Evolutionary conservation across 179 eudicot species (phyloP), one percentile per base, ranked within the genome.

Genomic region (Beta corolliflora): DNA sequence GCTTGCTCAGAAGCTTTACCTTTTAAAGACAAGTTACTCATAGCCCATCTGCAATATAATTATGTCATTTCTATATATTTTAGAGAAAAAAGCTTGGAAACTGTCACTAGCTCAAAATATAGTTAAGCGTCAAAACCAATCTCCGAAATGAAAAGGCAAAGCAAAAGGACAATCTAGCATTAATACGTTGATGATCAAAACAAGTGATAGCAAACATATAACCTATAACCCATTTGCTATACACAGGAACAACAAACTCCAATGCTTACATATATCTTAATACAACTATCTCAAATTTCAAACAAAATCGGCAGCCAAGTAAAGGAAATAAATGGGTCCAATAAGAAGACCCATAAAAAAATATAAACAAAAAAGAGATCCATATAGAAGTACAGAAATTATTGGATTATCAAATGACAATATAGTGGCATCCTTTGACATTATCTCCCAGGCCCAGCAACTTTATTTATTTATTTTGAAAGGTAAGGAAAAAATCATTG

Each of bases 11-110:
- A 87, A 83, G 90, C 80, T 90, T 94, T 96, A 76, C 93, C 94
- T 87, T 92, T 92, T 36, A 88, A 79, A 25, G 98, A 82, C 87
- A 96, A 85, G 81, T 97, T 94, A 86, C 98, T 96, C 97, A 96
- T 96, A 71, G 98, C 99, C 99, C 99, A 96, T 83, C 99, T 96
- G 97, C 87, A 84, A 79, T 83, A 74, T 46, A 68, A 52, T 31
- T 53, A 55, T 55, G 74, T 68, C 16, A 19, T 19, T 46, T 69
- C 3, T 48, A 25, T 44, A 50, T 21, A 2, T 23, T 23, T 65
- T 53, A 5, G 11, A 68, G 61, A 9, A 45, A 74, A 73, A 16
- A 48, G 52, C 53, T 31, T 21, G 21, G 18, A 75, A 36, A 75
- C 18, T 36, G 45, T 9, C 7, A 73, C 9, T 21, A 53, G n/a